Conservation (phyloP, 208 protist species). For the Acanthamoeba triangularis region DNA sequence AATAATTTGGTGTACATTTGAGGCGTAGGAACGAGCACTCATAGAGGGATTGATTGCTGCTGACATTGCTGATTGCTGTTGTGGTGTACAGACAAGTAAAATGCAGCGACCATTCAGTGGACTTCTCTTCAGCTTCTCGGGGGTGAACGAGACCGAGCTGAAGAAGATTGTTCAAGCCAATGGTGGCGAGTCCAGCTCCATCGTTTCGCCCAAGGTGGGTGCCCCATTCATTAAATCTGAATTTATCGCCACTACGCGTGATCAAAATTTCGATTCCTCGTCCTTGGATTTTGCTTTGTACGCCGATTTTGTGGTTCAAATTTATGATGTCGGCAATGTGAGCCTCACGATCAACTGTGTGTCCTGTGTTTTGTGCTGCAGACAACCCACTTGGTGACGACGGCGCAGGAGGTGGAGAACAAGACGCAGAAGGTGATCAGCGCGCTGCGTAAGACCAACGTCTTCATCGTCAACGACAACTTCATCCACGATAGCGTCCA, state of each 20-base stretch:
- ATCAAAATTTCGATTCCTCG: no score
- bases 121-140: not conserved
- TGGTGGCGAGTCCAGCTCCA: constrained; percentile 3
- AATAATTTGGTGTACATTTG: no score
- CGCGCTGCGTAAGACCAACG: not conserved
- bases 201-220: constrained; percentile 23
- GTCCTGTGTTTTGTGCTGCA: not conserved
- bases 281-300: no score
- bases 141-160: constrained; percentile 17
- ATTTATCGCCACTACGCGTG: not conserved
- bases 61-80: not conserved
- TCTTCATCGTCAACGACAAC: constrained; percentile 41
- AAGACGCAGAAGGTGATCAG: constrained; percentile 55
- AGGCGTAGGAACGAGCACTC: no score
- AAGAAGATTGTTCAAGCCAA: not conserved
- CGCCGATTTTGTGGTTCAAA: no score
- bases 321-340: no score
- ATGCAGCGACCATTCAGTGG: not conserved
- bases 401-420: constrained; percentile 33
- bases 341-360: no score
- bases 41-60: not conserved
- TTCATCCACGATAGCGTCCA: constrained; percentile 44
- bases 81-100: not conserved
- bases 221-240: not conserved
- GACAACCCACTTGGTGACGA: constrained; percentile 45